Base-by-base conservation (phyloP, 1,284 basidiomycete species). In the Rhodotorula sp. region DNA sequence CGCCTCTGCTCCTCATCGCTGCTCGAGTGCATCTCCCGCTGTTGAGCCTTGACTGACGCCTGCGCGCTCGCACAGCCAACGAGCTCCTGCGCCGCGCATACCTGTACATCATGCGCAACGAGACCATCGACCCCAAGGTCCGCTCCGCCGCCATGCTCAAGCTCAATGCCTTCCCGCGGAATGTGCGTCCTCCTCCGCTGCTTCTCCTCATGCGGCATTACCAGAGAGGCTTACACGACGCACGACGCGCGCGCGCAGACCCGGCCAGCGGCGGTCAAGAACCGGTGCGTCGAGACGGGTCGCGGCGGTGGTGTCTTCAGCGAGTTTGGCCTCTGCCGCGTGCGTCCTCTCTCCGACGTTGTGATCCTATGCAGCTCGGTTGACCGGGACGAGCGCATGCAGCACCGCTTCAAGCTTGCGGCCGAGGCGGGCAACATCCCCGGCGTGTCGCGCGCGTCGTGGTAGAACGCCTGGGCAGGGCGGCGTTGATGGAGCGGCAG, bases 141-240 rank as follows among this genome's bases (percentile, higher is more conserved):
- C 73, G 75, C 19, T 61, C 73, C 10, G 70, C 70, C 36, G 75
- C 75, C 39, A 74, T 75, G 75, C 67, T 75, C 64, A 76, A 76
- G 62, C 67, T 76, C 54, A 76, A 76, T 64, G 75, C 75, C 17
- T 72, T 76, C 48, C 73, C 75, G 13, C 51, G 63, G 4, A 50
- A 72, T 10, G 75, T 76, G 25, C 21, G 69, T 39, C 4, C 5
- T 3, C 19, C 8, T 6, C 9, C 2, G 12, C 44, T 27, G 39
- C 5, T 37, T 22, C 44, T 53, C 2, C 27, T 13, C 36, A 10
- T 29, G 21, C 22, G 25, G 8, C 10, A 13, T 21, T 13, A 10
- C 22, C 27, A 21, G 53, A 17, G 17, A 44, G 44, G 10, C 29
- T 34, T 17, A 19, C 27, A 0, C 27, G 1, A 25, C 17, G 4